Base-by-base conservation (phyloP, 768 basidiomycete genomes). In the Multifurca ochricompacta region DNA sequence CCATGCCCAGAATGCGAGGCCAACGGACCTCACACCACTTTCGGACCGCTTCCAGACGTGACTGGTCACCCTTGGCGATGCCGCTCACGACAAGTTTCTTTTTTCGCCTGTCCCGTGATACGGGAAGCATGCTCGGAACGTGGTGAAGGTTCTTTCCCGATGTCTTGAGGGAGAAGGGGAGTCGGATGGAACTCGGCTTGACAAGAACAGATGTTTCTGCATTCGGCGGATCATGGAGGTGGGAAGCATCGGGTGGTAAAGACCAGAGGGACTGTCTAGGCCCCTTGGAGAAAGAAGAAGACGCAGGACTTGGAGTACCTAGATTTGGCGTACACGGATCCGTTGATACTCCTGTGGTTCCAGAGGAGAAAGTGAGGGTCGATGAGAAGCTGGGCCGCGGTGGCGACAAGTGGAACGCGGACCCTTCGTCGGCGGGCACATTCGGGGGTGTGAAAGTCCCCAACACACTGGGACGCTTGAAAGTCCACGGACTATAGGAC, bases 1-100 rank as follows among this genome's bases (percentile, higher is more conserved):
- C 52, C 56, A 57, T 57, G 56, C 56, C 19, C 25, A 19, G 10
- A 31, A 30, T 57, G 56, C 51, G 27, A 27, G 46, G 36, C 21
- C 18, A 1, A 66, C 75, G 48, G 64, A 86, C 85, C 74, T 87
- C 84, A 62, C 87, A 90, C 87, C 87, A 90, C 55, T 71, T 74
- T 62, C 80, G 82, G 11, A 83, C 73, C 3, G 76, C 84, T 35
- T 88, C 84, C 62, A 85, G 78, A 59, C 82, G 82, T 32, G 72
- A 71, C 21, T 73, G 67, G 62, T 90, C 87, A 18, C 76, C 74
- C 13, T 73, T 69, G 7, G 75, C 75, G 27, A 89, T 77, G 30
- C 87, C 87, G 62, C 82, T 83, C 55, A 89, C 72, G 44, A 90
- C 75, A 13, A 90, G 74, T 62, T 77, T 70, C 56, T 70, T 71